Percentiles rank a stretch among this genome's conserved stretches.
Conservation (phyloP, 2,329 filamentous ascomycete genomes). For the Calonectria pauciramosa region DNA sequence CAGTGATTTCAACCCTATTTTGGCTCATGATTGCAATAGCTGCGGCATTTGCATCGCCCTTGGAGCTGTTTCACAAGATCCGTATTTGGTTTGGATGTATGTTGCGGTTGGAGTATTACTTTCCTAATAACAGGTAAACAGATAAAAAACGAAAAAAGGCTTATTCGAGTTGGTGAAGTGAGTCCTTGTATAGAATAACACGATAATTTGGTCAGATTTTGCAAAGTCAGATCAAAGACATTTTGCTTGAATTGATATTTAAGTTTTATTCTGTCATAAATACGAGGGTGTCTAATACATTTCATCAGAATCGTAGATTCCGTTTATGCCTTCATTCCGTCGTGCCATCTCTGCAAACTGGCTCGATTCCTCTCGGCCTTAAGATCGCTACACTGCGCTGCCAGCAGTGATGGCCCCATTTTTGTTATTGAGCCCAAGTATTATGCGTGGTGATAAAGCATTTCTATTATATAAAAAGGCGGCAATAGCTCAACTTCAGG, state of each 20-base stretch:
- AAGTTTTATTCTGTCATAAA: not conserved
- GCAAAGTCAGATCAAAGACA: not conserved
- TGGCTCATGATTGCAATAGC: slow-evolving; percentile 27
- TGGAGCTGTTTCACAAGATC: slow-evolving; percentile 22
- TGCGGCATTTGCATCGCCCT: slow-evolving; percentile 27
- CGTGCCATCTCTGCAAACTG: not conserved
- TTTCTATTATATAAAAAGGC: not conserved
- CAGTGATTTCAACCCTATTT: slow-evolving; percentile 22
- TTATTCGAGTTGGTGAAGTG: no score
- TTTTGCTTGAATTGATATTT: not conserved
- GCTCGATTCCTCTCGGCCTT: not conserved
- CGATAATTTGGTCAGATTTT: not conserved
- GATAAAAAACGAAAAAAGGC: not conserved
- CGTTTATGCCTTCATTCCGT: not conserved
- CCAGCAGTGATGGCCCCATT: not conserved
- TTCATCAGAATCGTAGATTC: not conserved
- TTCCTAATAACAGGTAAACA: not conserved
- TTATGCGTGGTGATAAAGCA: not conserved
- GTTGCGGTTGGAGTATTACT: slow-evolving; percentile 21
- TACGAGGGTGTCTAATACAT: not conserved
- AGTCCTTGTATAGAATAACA: no score
- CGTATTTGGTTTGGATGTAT: slow-evolving; percentile 28
- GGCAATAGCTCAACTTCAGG: not conserved
- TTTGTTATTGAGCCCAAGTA: not conserved
- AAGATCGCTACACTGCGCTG: not conserved